Evolutionary conservation across 129 eudicot species (phyloP).

Genomic region (Daucus carota): DNA sequence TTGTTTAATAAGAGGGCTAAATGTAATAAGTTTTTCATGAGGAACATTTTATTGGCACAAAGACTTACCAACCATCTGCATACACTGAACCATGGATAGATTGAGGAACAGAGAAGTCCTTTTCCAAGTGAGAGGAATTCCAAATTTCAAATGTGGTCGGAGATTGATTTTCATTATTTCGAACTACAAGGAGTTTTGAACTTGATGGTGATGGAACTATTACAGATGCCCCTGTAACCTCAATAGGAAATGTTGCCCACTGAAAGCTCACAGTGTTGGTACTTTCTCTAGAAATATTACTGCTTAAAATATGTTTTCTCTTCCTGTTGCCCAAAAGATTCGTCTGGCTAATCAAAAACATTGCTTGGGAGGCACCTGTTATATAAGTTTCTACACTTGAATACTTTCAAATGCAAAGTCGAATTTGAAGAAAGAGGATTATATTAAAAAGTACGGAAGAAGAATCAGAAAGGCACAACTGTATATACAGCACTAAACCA

Average conservation of each 20-base stretch:
- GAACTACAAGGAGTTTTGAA: constrained; percentile 71
- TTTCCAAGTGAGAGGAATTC: constrained; percentile 62
- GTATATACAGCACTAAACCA: neutral
- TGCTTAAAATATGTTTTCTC: constrained; percentile 56
- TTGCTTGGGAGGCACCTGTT: constrained; percentile 51
- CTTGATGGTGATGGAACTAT: constrained; percentile 90
- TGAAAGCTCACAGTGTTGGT: constrained; percentile 34
- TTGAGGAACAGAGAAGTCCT: constrained; percentile 65
- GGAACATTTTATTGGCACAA: neutral
- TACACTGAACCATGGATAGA: constrained; percentile 86
- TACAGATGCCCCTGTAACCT: constrained; percentile 68
- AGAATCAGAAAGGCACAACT: neutral
- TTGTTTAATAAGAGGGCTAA: neutral
- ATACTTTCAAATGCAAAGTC: neutral
- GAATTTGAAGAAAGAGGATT: neutral
- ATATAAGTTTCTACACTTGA: neutral
- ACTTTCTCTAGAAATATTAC: constrained; percentile 38
- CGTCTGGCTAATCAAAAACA: constrained; percentile 71
- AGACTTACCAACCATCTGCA: constrained; percentile 78
- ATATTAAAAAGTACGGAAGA: neutral
- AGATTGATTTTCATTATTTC: constrained; percentile 67
- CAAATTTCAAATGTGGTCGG: constrained; percentile 83
- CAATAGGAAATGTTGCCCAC: constrained; percentile 88
- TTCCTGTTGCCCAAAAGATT: constrained; percentile 69
- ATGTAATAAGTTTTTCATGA: neutral